Base-by-base conservation (phyloP, 2,329 filamentous ascomycete species). In the Fusarium metavorans region DNA sequence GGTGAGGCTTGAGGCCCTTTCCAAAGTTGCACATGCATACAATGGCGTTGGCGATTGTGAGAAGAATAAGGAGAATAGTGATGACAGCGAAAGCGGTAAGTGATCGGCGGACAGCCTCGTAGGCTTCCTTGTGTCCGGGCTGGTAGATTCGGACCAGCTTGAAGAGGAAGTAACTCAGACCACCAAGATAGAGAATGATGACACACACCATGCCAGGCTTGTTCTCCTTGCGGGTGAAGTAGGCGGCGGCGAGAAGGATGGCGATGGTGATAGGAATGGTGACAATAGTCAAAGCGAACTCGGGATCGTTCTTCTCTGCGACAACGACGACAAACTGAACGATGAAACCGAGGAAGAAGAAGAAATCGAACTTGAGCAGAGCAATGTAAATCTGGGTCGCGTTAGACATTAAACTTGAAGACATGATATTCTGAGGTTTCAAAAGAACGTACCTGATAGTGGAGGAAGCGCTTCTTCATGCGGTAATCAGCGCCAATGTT, bases 311-410 rank as follows among this genome's bases (percentile, higher is more conserved):
- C 70, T 87, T 89, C 52, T 88, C 87, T 52, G 90, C 92, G 69
- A 99, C 95, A 68, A 98, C 93, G 78, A 99, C 96, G 64, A 98
- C 90, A 83, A 99, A 99, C 81, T 99, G 97, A 56, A 99, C 94
- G 8, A 97, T 98, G 83, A 99, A 99, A 64, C 96, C 97, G 60
- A 99, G 91, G 88, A 99, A 99, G 88, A 99, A 98, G 91, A 99
- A 99, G 85, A 99, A 98, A 85, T 99, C 97, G 83, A 99, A 99
- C 84, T 99, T 99, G 75, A 99, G 89, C 13, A 99, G 90, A 41
- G 97, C 95, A 80, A 99, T 98, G 84, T 98, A 99, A 83, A 99
- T 95, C 95, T 98, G 72, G 6, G 32, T 11, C 2, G 8, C 1
- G 32, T 72, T 64, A 75, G 67, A 45, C 13, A 25, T 11, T 56